phyloP scores from a whole-genome alignment of 75 land plant genomes.

The Sequoiadendron giganteum region DNA sequence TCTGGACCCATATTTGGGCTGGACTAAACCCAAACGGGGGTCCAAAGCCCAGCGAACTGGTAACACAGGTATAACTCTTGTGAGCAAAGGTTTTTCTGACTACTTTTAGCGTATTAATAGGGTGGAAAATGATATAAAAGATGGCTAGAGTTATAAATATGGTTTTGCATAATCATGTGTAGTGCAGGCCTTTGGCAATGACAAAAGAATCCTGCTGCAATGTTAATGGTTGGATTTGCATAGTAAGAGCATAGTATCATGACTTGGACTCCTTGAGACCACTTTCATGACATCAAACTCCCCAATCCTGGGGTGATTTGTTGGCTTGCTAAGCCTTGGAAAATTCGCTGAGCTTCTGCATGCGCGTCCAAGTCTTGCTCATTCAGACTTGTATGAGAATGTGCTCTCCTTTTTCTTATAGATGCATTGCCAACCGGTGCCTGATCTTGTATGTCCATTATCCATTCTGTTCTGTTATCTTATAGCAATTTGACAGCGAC shows the following conservation, averaged over 20 bases:
- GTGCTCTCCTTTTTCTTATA: neutral
- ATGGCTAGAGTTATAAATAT: neutral
- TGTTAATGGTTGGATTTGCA: neutral
- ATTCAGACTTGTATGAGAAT: neutral
- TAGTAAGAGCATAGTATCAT: neutral
- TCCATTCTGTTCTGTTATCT: neutral
- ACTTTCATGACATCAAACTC: neutral
- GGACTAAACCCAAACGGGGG: no score
- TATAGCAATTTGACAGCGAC: neutral
- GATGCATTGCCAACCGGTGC: neutral
- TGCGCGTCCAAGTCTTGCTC: neutral
- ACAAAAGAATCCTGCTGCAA: neutral
- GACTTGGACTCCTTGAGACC: neutral
- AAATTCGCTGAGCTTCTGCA: neutral
- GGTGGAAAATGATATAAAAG: neutral
- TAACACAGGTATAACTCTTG: neutral
- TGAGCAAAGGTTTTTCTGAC: neutral
- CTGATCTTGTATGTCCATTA: neutral
- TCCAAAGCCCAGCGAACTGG: no score
- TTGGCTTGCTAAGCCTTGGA: neutral
- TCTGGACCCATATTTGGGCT: no score
- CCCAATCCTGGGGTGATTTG: neutral
- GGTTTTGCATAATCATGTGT: neutral
- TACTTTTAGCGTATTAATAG: neutral
- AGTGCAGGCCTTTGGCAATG: neutral